Conservation (phyloP, 176 grass and related monocot genomes). For the Triticum timopheevii region DNA sequence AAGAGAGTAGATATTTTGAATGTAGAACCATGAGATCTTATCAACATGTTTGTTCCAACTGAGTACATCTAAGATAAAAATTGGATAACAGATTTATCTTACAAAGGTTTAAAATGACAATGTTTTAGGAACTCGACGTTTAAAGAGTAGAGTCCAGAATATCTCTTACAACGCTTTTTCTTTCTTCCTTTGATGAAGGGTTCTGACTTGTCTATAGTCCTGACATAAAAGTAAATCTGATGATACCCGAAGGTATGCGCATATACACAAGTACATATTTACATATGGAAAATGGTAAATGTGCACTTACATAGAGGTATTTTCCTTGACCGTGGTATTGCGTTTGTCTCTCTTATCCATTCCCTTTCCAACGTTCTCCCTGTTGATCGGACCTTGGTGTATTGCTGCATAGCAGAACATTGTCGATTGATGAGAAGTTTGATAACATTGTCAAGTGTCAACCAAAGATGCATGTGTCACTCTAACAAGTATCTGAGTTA, state of each 20-base stretch:
- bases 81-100: not conserved
- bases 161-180: conserved; percentile 53
- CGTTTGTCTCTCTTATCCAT: conserved; percentile 11
- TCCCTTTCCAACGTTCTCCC: conserved; percentile 17
- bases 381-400: conserved; percentile 32
- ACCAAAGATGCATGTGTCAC: not conserved
- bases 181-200: conserved; percentile 24
- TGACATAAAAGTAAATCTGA: conserved; percentile 26
- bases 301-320: conserved; percentile 38
- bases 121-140: not conserved
- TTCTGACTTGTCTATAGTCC: conserved; percentile 20
- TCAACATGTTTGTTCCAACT: not conserved
- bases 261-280: conserved; percentile 1
- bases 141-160: conserved; percentile 2
- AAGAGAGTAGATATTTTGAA: conserved; percentile 7
- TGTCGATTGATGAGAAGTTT: not conserved
- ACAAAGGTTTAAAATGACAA: conserved; percentile 19
- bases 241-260: not conserved
- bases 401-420: conserved; percentile 42
- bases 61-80: not conserved
- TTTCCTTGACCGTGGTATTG: conserved; percentile 13
- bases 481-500: not conserved
- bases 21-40: not conserved
- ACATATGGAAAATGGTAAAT: not conserved
- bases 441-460: not conserved